Evolutionary conservation across 768 basidiomycete species (phyloP).

Genomic region (Clitopilus passeckerianus): DNA sequence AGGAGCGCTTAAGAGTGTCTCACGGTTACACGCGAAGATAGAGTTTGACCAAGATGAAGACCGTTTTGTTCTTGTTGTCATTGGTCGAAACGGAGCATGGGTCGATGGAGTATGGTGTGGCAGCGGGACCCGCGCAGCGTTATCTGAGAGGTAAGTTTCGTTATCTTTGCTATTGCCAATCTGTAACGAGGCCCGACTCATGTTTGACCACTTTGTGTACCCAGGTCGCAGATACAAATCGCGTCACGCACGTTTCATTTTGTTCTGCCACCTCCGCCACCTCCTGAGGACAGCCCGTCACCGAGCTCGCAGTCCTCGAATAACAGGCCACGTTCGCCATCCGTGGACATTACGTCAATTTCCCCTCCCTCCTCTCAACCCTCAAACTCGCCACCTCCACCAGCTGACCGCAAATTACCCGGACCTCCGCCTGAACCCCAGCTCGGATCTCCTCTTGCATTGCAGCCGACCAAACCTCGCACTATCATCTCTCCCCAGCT

Average conservation of each 20-base stretch:
- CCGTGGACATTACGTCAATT: conserved; percentile 76
- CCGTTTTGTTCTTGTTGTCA: conserved; percentile 83
- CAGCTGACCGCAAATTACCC: conserved; percentile 40
- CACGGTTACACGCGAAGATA: conserved; percentile 93
- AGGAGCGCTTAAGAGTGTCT: conserved; percentile 94
- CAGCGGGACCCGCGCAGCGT: conserved; percentile 79
- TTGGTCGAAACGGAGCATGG: conserved; percentile 98
- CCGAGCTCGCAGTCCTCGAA: conserved; percentile 72
- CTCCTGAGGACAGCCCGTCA: conserved; percentile 76
- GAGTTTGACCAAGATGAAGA: conserved; percentile 90
- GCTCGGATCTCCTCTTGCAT: conserved; percentile 31
- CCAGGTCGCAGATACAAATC: conserved; percentile 93
- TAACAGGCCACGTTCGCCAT: conserved; percentile 70
- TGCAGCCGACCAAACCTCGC: conserved; percentile 29
- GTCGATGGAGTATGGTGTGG: conserved; percentile 96
- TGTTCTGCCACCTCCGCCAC: conserved; percentile 84
- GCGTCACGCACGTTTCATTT: conserved; percentile 97
- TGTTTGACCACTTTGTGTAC: conserved; percentile 3
- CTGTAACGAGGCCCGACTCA: conserved; percentile 3
- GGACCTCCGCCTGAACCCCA: conserved; percentile 37
- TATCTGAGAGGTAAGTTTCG: conserved; percentile 68
- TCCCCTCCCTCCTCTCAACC: conserved; percentile 81
- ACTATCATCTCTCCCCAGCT: conserved; percentile 39
- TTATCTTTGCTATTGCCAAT: conserved; percentile 5
- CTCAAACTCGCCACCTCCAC: conserved; percentile 67